These are phyloP conservation scores for Butyriboletus loyo DNA, from an alignment of 768 basidiomycete species.

Conservation along the genomic window DNA sequence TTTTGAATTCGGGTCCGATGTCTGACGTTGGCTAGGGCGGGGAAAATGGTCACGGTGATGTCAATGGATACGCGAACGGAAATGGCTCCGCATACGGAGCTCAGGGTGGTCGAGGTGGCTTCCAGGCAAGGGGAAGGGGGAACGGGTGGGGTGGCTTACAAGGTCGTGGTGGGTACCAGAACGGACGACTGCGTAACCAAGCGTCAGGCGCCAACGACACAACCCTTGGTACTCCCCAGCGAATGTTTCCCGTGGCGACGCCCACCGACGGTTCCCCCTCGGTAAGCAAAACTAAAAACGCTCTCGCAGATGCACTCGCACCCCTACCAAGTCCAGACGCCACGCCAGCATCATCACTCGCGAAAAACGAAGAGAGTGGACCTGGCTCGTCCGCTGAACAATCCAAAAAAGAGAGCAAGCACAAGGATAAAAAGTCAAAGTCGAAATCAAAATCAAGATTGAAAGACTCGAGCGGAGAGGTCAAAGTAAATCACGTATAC, in stretches of 20 bases:
- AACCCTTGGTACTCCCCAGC: constrained; percentile 62
- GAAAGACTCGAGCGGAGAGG: constrained; percentile 1
- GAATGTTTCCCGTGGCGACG: constrained; percentile 45
- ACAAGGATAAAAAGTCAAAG: constrained; percentile 16
- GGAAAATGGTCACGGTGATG: not conserved
- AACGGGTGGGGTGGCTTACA: constrained; percentile 32
- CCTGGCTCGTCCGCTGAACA: not conserved
- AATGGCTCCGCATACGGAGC: constrained; percentile 15
- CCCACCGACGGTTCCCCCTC: constrained; percentile 12
- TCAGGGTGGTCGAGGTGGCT: constrained; percentile 6
- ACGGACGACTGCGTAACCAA: constrained; percentile 15
- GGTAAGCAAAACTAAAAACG: not conserved
- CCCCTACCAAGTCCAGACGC: not conserved
- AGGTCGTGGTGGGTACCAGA: constrained; percentile 27
- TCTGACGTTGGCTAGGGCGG: constrained; percentile 4
- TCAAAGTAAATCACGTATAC: constrained; percentile 15
- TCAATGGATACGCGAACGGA: constrained; percentile 14
- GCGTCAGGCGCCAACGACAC: constrained; percentile 68
- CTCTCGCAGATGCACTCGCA: not conserved
- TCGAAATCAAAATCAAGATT: constrained; percentile 14
- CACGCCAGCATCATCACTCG: not conserved
- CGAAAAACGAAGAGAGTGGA: constrained; percentile 2
- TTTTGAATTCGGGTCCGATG: not conserved
- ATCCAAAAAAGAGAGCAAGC: constrained; percentile 21
- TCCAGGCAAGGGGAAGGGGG: constrained; percentile 31